Base-by-base conservation (phyloP, 2,329 filamentous ascomycete genomes). In the Fusarium stilboides region DNA sequence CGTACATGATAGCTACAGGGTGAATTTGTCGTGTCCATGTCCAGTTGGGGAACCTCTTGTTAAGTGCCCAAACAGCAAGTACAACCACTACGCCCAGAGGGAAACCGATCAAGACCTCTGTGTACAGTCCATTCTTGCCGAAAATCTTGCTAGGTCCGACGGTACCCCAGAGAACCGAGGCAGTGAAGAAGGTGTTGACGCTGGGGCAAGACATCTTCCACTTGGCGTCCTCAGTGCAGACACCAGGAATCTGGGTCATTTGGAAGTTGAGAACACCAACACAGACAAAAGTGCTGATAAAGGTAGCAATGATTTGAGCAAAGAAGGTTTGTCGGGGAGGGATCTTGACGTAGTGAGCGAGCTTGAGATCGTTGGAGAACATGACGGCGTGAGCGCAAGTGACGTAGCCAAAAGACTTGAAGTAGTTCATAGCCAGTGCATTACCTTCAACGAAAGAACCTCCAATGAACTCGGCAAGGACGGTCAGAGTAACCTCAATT, bases 331-430 rank as follows among this genome's bases (percentile, higher is more conserved):
- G 83, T 13, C 85, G 83, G 1, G 88, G 88, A 7, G 88, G 87
- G 19, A 90, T 88, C 79, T 89, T 89, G 78, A 87, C 83, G 75
- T 89, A 89, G 66, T 85, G 83, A 10, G 83, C 83, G 15, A 85
- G 81, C 74, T 85, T 85, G 36, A 84, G 74, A 65, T 83, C 83
- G 67, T 82, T 82, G 60, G 79, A 82, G 73, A 87, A 87, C 74
- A 80, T 80, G 22, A 87, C 78, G n/a, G 85, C 83, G 64, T 86
- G 84, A 1, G 83, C 82, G 52, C 83, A 85, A 1, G 83, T 84
- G 15, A 85, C 81, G 52, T 83, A 83, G 44, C 83, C 83, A 64
- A 84, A 86, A 1, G 81, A 83, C 78, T 86, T 87, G 80, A 87
- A 86, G 69, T 82, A 85, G 77, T 85, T 86, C 82, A 86, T 86